Evolutionary conservation across 2,329 filamentous ascomycete genomes (phyloP).

Genomic region (Cadophora malorum): DNA sequence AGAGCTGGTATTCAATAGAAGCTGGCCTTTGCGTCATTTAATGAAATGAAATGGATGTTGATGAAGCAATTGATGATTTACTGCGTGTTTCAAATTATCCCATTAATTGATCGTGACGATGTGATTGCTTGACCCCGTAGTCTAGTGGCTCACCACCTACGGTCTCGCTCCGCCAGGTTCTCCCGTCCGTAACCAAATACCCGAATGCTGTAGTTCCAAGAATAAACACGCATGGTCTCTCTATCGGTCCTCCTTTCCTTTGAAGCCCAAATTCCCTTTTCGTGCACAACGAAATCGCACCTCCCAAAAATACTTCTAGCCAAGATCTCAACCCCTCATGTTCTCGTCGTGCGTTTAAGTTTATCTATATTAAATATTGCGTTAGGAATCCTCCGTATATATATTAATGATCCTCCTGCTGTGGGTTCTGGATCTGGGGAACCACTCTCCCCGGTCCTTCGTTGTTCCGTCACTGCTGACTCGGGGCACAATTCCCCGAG

Average conservation of each 20-base stretch:
- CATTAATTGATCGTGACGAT: neutral
- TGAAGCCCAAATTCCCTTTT: neutral
- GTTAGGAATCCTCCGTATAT: neutral
- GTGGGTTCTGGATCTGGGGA: neutral
- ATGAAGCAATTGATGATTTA: constrained; percentile 16
- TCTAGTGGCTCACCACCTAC: no score
- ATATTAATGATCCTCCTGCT: neutral
- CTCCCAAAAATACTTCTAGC: neutral
- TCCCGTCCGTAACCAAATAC: no score
- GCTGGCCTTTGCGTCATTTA: constrained; percentile 14
- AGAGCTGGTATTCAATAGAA: constrained; percentile 1
- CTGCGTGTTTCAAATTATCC: constrained; percentile 9
- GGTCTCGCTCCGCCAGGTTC: no score
- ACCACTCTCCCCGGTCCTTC: neutral
- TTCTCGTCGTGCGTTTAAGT: neutral
- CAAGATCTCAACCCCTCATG: neutral
- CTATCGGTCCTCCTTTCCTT: neutral
- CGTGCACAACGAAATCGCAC: neutral
- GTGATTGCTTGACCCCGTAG: neutral
- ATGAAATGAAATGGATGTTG: constrained; percentile 9
- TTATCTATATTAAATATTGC: neutral
- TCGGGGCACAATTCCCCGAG: neutral
- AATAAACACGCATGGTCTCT: neutral
- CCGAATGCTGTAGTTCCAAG: neutral
- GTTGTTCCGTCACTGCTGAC: neutral